These are phyloP conservation scores for Odontarrhena argentea DNA, from an alignment of 345 rosid genomes.

Conservation along the genomic window DNA sequence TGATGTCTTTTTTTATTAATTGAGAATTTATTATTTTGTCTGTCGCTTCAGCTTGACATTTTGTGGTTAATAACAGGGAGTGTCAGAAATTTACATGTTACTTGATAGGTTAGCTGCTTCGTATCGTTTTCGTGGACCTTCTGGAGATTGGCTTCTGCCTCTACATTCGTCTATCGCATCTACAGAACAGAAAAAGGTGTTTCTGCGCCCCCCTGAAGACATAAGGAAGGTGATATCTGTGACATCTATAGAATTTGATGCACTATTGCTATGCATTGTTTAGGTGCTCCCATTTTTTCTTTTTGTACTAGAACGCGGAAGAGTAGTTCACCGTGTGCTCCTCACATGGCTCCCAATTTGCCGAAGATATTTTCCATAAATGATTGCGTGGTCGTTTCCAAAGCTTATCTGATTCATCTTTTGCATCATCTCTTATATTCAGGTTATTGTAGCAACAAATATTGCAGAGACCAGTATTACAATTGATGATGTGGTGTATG, in stretches of 20 bases:
- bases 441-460: slow-evolving; percentile 90
- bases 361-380: slow-evolving; percentile 6
- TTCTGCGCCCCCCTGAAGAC: slow-evolving; percentile 69
- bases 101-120: slow-evolving; percentile 78
- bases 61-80: slow-evolving; percentile 57
- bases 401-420: slow-evolving; percentile 15
- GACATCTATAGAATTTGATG: neutral
- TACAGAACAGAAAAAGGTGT: slow-evolving; percentile 71
- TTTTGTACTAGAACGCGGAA: no score
- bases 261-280: slow-evolving; percentile 22
- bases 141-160: slow-evolving; percentile 86
- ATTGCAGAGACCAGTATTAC: slow-evolving; percentile 95
- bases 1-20: neutral
- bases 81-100: slow-evolving; percentile 69
- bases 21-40: slow-evolving; percentile 10
- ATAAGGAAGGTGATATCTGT: slow-evolving; percentile 68
- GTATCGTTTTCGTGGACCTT: slow-evolving; percentile 79
- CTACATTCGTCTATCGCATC: slow-evolving; percentile 87
- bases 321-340: no score
- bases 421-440: slow-evolving; percentile 35
- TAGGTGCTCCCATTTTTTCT: neutral
- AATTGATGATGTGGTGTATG: slow-evolving; percentile 91
- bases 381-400: neutral
- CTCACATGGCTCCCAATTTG: neutral
- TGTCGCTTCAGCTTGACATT: slow-evolving; percentile 22